phyloP scores from a whole-genome alignment of 305 asterid genomes.

The Lippia alba region DNA sequence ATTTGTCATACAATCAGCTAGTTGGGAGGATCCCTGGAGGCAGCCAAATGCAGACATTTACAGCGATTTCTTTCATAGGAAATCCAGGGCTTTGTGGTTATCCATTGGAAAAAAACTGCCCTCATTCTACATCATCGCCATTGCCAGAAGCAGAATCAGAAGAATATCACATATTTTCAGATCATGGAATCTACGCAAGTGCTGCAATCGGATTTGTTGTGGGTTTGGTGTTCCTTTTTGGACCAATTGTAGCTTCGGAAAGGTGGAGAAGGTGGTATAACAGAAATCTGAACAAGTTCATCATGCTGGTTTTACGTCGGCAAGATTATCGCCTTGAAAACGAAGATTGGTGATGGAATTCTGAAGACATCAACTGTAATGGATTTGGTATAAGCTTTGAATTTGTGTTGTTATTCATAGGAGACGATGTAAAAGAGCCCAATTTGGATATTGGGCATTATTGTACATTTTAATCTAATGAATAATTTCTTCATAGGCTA shows the following conservation, averaged over 20 bases:
- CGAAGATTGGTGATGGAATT: conserved; percentile 31
- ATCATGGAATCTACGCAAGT: conserved; percentile 33
- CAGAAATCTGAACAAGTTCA: conserved; percentile 13
- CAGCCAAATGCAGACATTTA: conserved; percentile 48
- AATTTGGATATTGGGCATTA: no score
- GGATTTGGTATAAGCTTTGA: no score
- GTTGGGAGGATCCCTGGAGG: conserved; percentile 57
- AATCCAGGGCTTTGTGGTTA: conserved; percentile 60
- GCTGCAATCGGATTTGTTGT: conserved; percentile 42
- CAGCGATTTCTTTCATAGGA: conserved; percentile 45
- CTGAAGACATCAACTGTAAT: no score
- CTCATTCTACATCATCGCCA: conserved; percentile 10
- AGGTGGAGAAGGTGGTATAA: conserved; percentile 36
- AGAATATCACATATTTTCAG: neutral
- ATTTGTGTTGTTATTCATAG: no score
- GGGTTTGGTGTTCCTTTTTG: conserved; percentile 34
- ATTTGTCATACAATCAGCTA: conserved; percentile 51
- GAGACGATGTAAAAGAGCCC: no score
- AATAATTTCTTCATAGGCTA: no score
- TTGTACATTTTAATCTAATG: no score
- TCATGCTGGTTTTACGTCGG: conserved; percentile 18
- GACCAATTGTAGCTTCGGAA: conserved; percentile 21
- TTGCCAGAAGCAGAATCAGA: conserved; percentile 24
- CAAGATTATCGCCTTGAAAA: conserved; percentile 22
- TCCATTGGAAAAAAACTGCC: conserved; percentile 48